Evolutionary conservation across 805 yeast genomes (phyloP).

Genomic region (Pichia kluyveri): DNA sequence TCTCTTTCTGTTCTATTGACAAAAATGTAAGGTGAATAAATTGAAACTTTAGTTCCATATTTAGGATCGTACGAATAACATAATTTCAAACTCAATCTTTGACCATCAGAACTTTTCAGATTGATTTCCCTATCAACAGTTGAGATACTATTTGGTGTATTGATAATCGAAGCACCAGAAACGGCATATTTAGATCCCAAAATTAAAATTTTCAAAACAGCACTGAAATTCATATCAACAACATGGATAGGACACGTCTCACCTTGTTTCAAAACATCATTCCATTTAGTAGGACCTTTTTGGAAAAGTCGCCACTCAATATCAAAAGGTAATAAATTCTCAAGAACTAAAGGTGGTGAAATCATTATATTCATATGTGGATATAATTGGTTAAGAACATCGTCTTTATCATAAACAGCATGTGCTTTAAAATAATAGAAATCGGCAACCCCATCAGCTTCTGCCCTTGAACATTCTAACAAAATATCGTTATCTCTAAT

Average conservation of each 20-base stretch:
- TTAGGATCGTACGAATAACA: conserved; percentile 48
- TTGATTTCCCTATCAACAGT: conserved; percentile 33
- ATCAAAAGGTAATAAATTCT: conserved; percentile 79
- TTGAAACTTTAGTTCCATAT: conserved; percentile 53
- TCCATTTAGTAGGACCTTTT: conserved; percentile 63
- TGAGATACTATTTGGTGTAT: conserved; percentile 32
- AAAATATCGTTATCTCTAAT: conserved; percentile 42
- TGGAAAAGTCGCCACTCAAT: conserved; percentile 68
- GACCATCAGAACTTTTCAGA: conserved; percentile 53
- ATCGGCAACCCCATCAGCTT: conserved; percentile 25
- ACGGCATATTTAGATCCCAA: conserved; percentile 49
- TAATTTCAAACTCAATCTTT: conserved; percentile 50
- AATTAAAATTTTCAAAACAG: conserved; percentile 61
- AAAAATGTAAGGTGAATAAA: conserved; percentile 81
- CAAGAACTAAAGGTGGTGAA: conserved; percentile 80
- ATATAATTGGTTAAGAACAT: conserved; percentile 63
- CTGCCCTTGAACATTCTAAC: conserved; percentile 46
- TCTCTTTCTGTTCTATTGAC: conserved; percentile 72
- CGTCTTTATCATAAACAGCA: conserved; percentile 54
- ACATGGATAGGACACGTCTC: conserved; percentile 68
- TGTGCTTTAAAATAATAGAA: conserved; percentile 58
- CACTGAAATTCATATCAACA: conserved; percentile 49
- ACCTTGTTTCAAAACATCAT: conserved; percentile 53
- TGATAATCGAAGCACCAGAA: conserved; percentile 70
- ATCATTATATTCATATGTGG: conserved; percentile 76